Base-by-base conservation (phyloP, 164 flowering plant genomes). In the Dillenia suffruticosa region DNA sequence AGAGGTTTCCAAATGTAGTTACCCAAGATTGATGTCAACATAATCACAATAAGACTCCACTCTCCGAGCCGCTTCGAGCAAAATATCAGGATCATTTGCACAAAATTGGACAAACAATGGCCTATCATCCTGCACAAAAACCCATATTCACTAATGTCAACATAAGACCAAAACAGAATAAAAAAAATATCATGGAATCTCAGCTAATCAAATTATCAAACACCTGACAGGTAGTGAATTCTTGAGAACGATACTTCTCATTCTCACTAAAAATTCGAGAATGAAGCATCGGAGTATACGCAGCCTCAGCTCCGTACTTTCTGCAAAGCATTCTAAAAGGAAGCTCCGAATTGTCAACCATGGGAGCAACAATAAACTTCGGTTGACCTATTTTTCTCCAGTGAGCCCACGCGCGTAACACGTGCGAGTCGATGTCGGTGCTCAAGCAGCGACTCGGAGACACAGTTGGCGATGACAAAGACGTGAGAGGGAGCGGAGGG, bases 271-370 rank as follows among this genome's bases (percentile, higher is more conserved):
- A 95, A 32, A 95, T 78, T 10, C 97, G 73, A 16, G 99, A 81
- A 61, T 95, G 97, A 13, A 94, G 72, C 99, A 94, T 94, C 10
- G 99, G 99, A 3, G 99, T 94, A 58, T 94, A 94, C 9, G 99
- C 99, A 40, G 90, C 99, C 49, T 78, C 68, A 43, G 99, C 97
- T 2, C 96, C 99, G 48, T 88, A 91, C 76, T 86, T 91, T 2
- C 96, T 78, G 62, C 96, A 94, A 10, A 94, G 93, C 89, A 94
- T 70, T 15, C 97, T 79, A 61, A 94, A 94, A 22, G 99, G 99
- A 0, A 94, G 87, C 82, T 94, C 99, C 12, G 97, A 91, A 59
- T 87, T 83, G 54, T 91, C 99, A 2, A 94, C 99, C 99, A 94
- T 94, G 19, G 99, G 97, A 12, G 99, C 99, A 14, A 94, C 99